phyloP scores from a whole-genome alignment of 1,284 basidiomycete species.

The Austroboletus sp. region DNA sequence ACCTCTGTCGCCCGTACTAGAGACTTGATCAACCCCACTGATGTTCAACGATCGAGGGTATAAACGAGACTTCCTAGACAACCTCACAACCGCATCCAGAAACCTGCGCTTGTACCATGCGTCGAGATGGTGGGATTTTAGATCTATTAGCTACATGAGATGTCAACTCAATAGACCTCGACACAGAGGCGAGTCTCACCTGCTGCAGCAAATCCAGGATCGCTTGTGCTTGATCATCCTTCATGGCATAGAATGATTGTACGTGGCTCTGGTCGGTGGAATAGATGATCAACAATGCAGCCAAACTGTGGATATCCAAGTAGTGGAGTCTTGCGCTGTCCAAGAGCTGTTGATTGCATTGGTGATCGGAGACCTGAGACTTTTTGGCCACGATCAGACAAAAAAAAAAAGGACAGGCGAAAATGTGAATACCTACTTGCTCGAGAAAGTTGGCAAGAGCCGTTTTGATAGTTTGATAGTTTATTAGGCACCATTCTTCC shows the following conservation, averaged over 20 bases:
- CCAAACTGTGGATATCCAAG: conserved; percentile 24
- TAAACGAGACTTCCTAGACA: conserved; percentile 24
- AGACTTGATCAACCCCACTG: conserved; percentile 14
- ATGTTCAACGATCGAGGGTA: conserved; percentile 25
- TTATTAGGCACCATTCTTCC: conserved; percentile 26
- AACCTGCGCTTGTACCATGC: conserved; percentile 28
- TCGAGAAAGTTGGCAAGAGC: conserved; percentile 13
- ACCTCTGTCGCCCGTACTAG: conserved; percentile 13
- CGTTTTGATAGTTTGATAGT: conserved; percentile 21
- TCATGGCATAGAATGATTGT: conserved; percentile 21
- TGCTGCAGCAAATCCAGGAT: conserved; percentile 28
- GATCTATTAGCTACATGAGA: conserved; percentile 20
- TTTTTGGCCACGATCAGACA: conserved; percentile 9
- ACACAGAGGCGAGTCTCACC: conserved; percentile 1
- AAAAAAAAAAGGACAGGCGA: neutral
- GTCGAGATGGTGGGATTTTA: conserved; percentile 19
- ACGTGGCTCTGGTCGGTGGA: conserved; percentile 14
- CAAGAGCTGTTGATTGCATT: conserved; percentile 17
- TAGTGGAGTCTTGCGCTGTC: conserved; percentile 12
- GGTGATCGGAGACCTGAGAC: conserved; percentile 16
- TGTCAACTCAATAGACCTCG: conserved; percentile 1
- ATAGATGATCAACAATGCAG: conserved; percentile 21
- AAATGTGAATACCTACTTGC: conserved; percentile 8
- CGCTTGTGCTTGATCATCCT: conserved; percentile 18
- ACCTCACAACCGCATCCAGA: conserved; percentile 26